Evolutionary conservation across 2,329 filamentous ascomycete genomes (phyloP), one percentile per base, ranked within the genome.

Genomic region (Stachybotrys chartarum): DNA sequence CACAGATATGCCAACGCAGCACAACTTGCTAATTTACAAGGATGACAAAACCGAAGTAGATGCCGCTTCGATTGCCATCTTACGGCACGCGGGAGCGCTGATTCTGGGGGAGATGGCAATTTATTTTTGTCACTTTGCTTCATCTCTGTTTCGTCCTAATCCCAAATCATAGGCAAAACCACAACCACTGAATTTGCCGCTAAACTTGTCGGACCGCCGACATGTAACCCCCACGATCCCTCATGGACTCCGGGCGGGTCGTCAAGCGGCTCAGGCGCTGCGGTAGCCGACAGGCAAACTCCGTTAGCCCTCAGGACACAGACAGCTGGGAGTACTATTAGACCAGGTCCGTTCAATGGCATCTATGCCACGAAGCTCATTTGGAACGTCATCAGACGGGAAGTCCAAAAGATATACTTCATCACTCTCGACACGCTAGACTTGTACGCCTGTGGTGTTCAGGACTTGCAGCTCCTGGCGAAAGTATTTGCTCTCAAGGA

Each of bases 201-300:
- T 0, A 80, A 75, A 0, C 72, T 70, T 1, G 63, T 69, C 3
- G 82, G 82, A 0, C 72, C 77, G 0, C 71, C 71, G 18, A 84
- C 81, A 0, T 61, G 68, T 1, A 87, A 87, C 59, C 80, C 84
- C 0, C 88, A 88, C 55, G 85, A 88, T 62, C 65, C 71, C 0
- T 75, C 72, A 0, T 76, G 85, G 1, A 87, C 83, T 0, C 84
- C 84, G 0, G 84, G 85, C 0, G 84, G 85, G 18, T 86, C 83
- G 0, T 86, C 82, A 0, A 82, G 81, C 0, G 84, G 85, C 0
- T 86, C 83, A 0, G 84, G 75, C 0, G 83, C 84, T 0, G 83
- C 82, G 0, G 83, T 87, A 1, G 84, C 72, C 4, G 84, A 86
- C 57, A 77, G 80, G 51, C 83, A 86, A 58, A 78, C 76, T 0